Percentiles rank a stretch among this genome's conserved stretches.
These are phyloP conservation scores for Xerocomus amazonicus DNA, from an alignment of 1,284 basidiomycete genomes.

Conservation along the genomic window DNA sequence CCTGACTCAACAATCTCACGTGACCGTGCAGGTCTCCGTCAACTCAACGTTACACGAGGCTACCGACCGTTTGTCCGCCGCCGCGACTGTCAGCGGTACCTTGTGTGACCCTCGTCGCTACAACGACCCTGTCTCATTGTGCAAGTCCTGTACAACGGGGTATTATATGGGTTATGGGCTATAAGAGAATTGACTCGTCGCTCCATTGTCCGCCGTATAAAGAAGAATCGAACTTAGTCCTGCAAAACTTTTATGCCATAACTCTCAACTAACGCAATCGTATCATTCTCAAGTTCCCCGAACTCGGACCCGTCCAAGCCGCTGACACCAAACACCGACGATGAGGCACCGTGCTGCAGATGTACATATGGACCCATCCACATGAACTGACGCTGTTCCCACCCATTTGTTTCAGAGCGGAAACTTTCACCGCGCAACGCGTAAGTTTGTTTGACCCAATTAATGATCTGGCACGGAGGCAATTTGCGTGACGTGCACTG, in stretches of 20 bases:
- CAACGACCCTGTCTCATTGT: constrained; percentile 1
- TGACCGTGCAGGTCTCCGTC: constrained; percentile 31
- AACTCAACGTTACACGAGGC: constrained; percentile 33
- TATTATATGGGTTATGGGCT: too few relatives aligned
- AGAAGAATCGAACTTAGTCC: too few relatives aligned
- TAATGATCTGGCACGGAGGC: not conserved
- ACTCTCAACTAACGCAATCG: not conserved
- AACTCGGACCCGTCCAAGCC: not conserved
- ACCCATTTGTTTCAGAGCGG: too few relatives aligned
- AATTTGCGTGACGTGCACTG: not conserved
- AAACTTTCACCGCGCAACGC: not conserved
- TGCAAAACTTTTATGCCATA: not conserved
- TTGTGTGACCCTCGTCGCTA: not conserved
- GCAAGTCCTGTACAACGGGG: too few relatives aligned
- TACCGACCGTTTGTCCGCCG: constrained; percentile 15
- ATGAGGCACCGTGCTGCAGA: not conserved
- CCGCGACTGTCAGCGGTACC: not conserved
- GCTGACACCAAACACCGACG: not conserved
- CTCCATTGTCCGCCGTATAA: too few relatives aligned
- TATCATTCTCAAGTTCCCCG: not conserved
- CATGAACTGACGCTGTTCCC: too few relatives aligned
- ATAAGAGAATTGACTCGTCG: too few relatives aligned
- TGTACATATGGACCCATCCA: not conserved
- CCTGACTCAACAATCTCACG: constrained; percentile 38
- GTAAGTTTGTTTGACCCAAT: not conserved